phyloP scores from a whole-genome alignment of 176 grass and related monocot genomes.

The Carex myosuroides region DNA sequence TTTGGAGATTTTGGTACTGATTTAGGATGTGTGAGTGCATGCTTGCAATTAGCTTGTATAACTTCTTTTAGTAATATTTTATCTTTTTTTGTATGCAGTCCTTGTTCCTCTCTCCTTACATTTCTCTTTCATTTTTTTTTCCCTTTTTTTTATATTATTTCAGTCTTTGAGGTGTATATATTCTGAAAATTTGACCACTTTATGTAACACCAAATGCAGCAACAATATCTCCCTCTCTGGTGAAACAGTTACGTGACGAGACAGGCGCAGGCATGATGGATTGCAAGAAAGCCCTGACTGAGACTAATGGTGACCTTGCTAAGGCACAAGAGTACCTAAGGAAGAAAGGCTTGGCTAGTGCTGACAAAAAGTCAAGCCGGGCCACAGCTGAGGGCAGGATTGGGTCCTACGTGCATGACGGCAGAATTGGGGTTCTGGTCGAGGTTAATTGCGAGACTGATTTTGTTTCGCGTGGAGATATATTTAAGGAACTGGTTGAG shows the following conservation, averaged over 20 bases:
- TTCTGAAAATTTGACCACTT: background rate
- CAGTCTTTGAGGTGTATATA: background rate
- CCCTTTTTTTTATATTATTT: background rate
- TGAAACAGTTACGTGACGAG: constrained; percentile 94
- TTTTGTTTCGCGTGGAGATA: constrained; percentile 88
- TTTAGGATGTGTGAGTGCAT: background rate
- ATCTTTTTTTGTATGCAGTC: background rate
- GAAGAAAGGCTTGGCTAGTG: constrained; percentile 86
- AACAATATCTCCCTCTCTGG: constrained; percentile 74
- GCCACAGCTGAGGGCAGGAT: constrained; percentile 81
- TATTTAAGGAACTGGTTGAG: constrained; percentile 87
- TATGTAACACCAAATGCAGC: constrained; percentile 36
- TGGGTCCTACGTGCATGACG: constrained; percentile 92
- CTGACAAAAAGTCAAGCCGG: constrained; percentile 92
- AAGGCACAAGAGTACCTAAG: constrained; percentile 85
- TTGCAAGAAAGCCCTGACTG: constrained; percentile 95
- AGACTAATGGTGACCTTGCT: constrained; percentile 61
- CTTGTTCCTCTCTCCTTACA: background rate
- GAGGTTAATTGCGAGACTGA: constrained; percentile 99
- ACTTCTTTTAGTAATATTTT: background rate
- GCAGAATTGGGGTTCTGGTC: constrained; percentile 76
- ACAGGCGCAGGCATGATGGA: constrained; percentile 99
- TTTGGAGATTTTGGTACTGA: constrained; percentile 1
- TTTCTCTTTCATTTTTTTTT: background rate
- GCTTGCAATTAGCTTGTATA: background rate